A percentile compares a stretch with the other conserved stretches of the same genome.
Evolutionary conservation across 805 yeast genomes (phyloP).

Genomic region (Candida dajiaensis): DNA sequence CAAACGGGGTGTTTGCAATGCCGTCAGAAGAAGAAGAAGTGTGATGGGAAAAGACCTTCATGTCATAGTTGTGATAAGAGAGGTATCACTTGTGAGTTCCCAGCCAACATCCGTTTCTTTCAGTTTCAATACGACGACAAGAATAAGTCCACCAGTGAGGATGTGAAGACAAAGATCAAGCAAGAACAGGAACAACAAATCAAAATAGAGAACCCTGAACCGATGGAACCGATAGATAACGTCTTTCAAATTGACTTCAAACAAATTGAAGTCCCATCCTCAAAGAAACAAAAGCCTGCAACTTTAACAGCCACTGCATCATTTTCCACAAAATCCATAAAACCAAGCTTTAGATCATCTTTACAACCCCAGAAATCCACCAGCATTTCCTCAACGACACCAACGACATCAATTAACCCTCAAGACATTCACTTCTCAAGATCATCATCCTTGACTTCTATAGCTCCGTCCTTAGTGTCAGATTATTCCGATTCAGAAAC

Average conservation of each 20-base stretch:
- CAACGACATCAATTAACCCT: not conserved
- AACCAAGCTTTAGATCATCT: not conserved
- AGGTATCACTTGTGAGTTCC: conserved; percentile 20
- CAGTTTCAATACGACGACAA: conserved; percentile 4
- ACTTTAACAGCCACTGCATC: not conserved
- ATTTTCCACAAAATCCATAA: not conserved
- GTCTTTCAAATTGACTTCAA: not conserved
- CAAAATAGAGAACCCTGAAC: not conserved
- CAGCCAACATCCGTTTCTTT: conserved; percentile 23
- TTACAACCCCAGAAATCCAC: not conserved
- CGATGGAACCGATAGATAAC: not conserved
- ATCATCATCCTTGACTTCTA: conserved; percentile 7
- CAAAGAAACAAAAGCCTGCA: not conserved
- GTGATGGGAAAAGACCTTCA: conserved; percentile 23
- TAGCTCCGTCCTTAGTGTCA: conserved; percentile 5
- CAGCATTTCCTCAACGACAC: not conserved
- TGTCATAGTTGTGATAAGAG: conserved; percentile 22
- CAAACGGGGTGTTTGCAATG: conserved; percentile 25
- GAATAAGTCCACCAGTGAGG: not conserved
- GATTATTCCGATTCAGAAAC: conserved; percentile 6
- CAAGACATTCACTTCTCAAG: conserved; percentile 1
- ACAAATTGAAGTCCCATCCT: not conserved
- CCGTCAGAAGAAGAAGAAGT: conserved; percentile 26
- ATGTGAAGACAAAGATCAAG: not conserved
- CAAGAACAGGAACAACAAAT: not conserved